phyloP scores from a whole-genome alignment of 129 eudicot species.

The Solidago caesia region DNA sequence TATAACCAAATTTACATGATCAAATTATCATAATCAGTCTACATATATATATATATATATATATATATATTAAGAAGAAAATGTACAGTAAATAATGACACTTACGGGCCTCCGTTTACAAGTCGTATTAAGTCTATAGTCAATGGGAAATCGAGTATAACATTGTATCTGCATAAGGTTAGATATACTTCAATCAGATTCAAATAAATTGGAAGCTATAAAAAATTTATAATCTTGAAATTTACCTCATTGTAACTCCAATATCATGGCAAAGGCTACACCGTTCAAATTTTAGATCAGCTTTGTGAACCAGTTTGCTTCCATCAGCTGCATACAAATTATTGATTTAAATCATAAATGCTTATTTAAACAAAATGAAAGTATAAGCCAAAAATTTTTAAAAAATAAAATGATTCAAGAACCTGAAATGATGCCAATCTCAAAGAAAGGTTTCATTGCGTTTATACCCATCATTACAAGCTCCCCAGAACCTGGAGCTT shows the following conservation, averaged over 20 bases:
- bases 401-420: not conserved
- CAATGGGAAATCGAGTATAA: slow-evolving; percentile 66
- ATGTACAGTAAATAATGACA: not conserved
- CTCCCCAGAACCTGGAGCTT: slow-evolving; percentile 70
- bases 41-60: not conserved
- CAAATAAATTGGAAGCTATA: not conserved
- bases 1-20: not conserved
- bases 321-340: slow-evolving; percentile 46
- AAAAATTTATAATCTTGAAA: not conserved
- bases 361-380: not conserved
- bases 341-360: not conserved
- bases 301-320: slow-evolving; percentile 55
- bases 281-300: slow-evolving; percentile 49
- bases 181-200: no score
- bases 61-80: not conserved
- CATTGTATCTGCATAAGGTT: slow-evolving; percentile 54
- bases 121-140: slow-evolving; percentile 61
- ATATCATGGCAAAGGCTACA: slow-evolving; percentile 73
- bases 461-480: slow-evolving; percentile 63
- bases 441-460: slow-evolving; percentile 61
- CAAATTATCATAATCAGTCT: not conserved
- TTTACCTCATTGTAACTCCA: slow-evolving; percentile 65
- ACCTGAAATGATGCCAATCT: slow-evolving; percentile 65
- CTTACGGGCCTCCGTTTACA: slow-evolving; percentile 72
- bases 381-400: not conserved